These are phyloP conservation scores for Saksenaea oblongispora DNA, from an alignment of 371 early-diverging fungal genomes.

Conservation along the genomic window DNA sequence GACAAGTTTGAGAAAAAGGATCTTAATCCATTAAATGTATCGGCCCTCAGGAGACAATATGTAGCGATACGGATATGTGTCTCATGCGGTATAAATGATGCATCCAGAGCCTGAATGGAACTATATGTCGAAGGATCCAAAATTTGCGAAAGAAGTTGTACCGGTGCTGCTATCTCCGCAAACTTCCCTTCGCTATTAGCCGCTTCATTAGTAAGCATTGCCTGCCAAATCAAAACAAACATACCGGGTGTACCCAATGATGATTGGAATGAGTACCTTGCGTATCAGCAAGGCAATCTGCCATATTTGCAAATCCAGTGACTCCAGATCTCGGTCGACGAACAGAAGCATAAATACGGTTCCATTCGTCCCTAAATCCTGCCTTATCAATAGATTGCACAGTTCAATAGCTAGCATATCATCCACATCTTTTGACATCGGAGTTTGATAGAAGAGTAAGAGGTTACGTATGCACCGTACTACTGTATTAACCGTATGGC, in stretches of 20 bases:
- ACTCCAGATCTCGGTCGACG: background rate
- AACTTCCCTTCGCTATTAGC: background rate
- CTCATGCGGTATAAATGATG: background rate
- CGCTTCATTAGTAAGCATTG: background rate
- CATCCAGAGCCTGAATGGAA: background rate
- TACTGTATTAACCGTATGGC: background rate
- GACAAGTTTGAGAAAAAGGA: background rate
- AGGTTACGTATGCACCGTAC: slow-evolving; percentile 9
- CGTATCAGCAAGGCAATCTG: slow-evolving; percentile 19
- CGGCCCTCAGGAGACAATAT: slow-evolving; percentile 8
- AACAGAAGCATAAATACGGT: slow-evolving; percentile 5
- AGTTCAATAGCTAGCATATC: background rate
- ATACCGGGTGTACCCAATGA: background rate
- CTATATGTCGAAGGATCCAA: background rate
- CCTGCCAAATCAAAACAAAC: background rate
- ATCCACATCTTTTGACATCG: background rate
- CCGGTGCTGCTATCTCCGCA: background rate
- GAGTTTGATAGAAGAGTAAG: background rate
- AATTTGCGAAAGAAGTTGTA: slow-evolving; percentile 1
- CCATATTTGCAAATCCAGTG: slow-evolving; percentile 27
- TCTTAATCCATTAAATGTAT: background rate
- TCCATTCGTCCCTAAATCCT: background rate
- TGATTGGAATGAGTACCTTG: slow-evolving; percentile 17
- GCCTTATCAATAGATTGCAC: background rate
- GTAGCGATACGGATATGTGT: slow-evolving; percentile 17